These are phyloP conservation scores for Noccaea bulbosa DNA, from an alignment of 345 rosid genomes.

Conservation along the genomic window DNA sequence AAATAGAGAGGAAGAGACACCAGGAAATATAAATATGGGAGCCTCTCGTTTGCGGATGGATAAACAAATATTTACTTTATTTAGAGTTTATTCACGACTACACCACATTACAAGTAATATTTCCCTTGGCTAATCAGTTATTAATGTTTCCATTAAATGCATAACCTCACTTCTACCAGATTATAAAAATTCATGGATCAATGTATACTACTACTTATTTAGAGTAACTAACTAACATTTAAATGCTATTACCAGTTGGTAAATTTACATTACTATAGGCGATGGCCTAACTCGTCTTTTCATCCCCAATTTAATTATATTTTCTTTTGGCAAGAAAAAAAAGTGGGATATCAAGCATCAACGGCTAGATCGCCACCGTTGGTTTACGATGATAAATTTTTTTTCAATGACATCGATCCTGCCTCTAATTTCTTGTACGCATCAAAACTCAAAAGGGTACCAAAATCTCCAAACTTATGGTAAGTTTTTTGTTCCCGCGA, in stretches of 20 bases:
- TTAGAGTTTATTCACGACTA: constrained; percentile 7
- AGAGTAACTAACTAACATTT: not conserved
- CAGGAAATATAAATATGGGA: constrained; percentile 29
- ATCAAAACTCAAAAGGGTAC: constrained; percentile 20
- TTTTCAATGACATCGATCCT: not conserved
- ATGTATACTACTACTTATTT: not conserved
- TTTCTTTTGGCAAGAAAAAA: no score
- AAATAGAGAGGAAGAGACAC: not conserved
- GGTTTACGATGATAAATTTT: not conserved
- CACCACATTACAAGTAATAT: constrained; percentile 1
- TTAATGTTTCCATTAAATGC: not conserved
- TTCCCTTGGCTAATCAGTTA: constrained; percentile 1
- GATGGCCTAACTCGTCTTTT: no score
- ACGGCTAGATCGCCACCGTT: not conserved
- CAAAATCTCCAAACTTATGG: constrained; percentile 27
- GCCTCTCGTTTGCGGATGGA: constrained; percentile 7
- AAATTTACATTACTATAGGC: not conserved
- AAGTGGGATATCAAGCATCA: no score
- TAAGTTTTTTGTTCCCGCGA: not conserved
- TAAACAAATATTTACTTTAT: not conserved
- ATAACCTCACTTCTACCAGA: not conserved
- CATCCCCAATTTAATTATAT: no score
- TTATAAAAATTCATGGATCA: not conserved
- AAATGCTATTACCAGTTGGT: not conserved
- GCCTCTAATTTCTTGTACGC: constrained; percentile 5